Conservation (phyloP, 805 yeast species). For the Kuraishia molischiana region DNA sequence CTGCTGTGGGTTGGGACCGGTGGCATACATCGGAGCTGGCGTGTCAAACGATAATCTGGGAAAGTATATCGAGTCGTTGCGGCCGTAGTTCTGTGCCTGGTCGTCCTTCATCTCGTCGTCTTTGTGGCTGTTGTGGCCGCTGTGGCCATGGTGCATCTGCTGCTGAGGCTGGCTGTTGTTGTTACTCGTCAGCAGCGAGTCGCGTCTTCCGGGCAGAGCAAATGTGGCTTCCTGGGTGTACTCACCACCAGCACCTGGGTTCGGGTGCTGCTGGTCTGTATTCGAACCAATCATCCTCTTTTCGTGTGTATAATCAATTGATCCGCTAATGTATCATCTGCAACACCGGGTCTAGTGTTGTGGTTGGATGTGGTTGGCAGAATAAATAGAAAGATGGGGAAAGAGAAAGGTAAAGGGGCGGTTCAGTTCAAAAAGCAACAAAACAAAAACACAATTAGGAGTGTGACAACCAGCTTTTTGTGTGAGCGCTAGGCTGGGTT, state of each 20-base stretch:
- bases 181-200: constrained; percentile 15
- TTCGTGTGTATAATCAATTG: too few species aligned
- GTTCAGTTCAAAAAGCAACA: too few species aligned
- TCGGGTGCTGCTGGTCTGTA: too few species aligned
- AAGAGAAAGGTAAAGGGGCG: too few species aligned
- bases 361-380: too few species aligned
- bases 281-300: too few species aligned
- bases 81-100: constrained; percentile 10
- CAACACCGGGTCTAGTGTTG: too few species aligned
- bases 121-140: constrained; percentile 2
- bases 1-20: background rate
- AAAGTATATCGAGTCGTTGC: constrained; percentile 19
- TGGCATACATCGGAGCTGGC: background rate
- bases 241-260: background rate
- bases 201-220: constrained; percentile 14
- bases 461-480: too few species aligned
- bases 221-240: constrained; percentile 14
- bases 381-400: too few species aligned
- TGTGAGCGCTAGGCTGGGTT: too few species aligned
- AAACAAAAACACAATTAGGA: too few species aligned
- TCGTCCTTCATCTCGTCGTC: background rate
- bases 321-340: too few species aligned
- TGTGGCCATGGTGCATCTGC: constrained; percentile 5
- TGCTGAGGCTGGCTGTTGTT: constrained; percentile 9
- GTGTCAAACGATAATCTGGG: constrained; percentile 20